A percentile compares a stretch with the other conserved stretches of the same genome.
phyloP scores from a whole-genome alignment of 106 monocot species.

The Acorus gramineus region DNA sequence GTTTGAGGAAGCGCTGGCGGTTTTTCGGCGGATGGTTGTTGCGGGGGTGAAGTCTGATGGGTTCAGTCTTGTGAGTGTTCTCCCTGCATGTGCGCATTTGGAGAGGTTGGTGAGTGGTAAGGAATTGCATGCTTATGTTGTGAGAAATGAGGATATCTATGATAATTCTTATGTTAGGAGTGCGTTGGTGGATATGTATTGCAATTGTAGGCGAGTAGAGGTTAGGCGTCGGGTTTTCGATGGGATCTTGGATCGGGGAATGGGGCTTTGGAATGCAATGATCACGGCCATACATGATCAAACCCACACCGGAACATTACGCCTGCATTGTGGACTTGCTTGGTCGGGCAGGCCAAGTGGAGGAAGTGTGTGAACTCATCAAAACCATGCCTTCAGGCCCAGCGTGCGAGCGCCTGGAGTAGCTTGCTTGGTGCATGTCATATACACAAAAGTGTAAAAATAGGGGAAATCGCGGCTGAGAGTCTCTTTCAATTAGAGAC shows the following conservation, averaged over 20 bases:
- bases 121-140: slow-evolving; percentile 67
- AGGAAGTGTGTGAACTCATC: slow-evolving; percentile 49
- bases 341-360: slow-evolving; percentile 59
- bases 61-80: slow-evolving; percentile 56
- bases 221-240: slow-evolving; percentile 47
- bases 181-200: slow-evolving; percentile 84
- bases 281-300: slow-evolving; percentile 40
- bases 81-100: slow-evolving; percentile 54
- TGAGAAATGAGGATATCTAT: slow-evolving; percentile 41
- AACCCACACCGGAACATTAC: slow-evolving; percentile 57
- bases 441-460: slow-evolving; percentile 32
- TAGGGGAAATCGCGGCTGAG: slow-evolving; percentile 53
- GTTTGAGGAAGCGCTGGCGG: slow-evolving; percentile 23
- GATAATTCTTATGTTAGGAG: slow-evolving; percentile 80
- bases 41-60: slow-evolving; percentile 49
- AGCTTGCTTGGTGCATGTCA: slow-evolving; percentile 81
- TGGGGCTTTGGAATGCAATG: slow-evolving; percentile 95
- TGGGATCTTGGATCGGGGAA: slow-evolving; percentile 25
- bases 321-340: slow-evolving; percentile 79
- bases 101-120: slow-evolving; percentile 47
- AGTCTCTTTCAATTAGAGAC: slow-evolving; percentile 69
- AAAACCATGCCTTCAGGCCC: slow-evolving; percentile 27
- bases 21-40: slow-evolving; percentile 30
- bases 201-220: slow-evolving; percentile 49
- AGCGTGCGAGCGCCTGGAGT: slow-evolving; percentile 60